Evolutionary conservation across 2,329 filamentous ascomycete genomes (phyloP).

Genomic region (Diplodia sapinea): DNA sequence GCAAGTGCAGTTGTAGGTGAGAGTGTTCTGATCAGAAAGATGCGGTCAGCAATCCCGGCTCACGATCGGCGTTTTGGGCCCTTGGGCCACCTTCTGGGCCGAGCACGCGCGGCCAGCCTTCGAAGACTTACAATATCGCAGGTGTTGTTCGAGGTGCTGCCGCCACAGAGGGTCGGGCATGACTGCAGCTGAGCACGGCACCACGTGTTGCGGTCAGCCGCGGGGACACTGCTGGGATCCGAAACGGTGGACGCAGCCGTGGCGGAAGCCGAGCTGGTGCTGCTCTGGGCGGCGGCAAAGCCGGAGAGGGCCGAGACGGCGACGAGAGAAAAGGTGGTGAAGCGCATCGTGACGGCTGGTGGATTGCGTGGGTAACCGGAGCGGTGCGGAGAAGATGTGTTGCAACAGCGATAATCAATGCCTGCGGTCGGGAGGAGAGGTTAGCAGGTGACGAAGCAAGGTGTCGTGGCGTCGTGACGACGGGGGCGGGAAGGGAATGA

Average conservation of each 20-base stretch:
- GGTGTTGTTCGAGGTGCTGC: slow-evolving; percentile 55
- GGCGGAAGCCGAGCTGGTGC: slow-evolving; percentile 12
- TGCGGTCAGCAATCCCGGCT: slow-evolving; percentile 36
- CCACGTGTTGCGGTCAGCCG: slow-evolving; percentile 54
- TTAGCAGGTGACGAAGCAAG: slow-evolving; percentile 20
- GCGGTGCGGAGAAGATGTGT: slow-evolving; percentile 9
- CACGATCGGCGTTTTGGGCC: slow-evolving; percentile 1
- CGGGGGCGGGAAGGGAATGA: slow-evolving; percentile 13
- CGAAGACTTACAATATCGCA: slow-evolving; percentile 61
- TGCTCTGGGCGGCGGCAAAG: slow-evolving; percentile 24
- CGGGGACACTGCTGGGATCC: slow-evolving; percentile 49
- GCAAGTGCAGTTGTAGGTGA: slow-evolving; percentile 65
- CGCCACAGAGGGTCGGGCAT: slow-evolving; percentile 66
- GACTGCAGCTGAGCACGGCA: slow-evolving; percentile 64
- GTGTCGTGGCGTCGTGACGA: slow-evolving; percentile 19
- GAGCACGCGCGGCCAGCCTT: neutral
- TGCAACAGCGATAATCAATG: slow-evolving; percentile 17
- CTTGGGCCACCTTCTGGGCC: neutral
- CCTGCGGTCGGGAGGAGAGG: neutral
- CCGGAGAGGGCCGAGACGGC: slow-evolving; percentile 24
- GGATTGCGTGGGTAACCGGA: slow-evolving; percentile 1
- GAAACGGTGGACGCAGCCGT: slow-evolving; percentile 12
- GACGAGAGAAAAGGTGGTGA: slow-evolving; percentile 28
- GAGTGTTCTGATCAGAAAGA: slow-evolving; percentile 48
- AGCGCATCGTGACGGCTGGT: slow-evolving; percentile 24